Base-by-base conservation (phyloP, 179 eudicot species). In the Silene noctiflora region DNA sequence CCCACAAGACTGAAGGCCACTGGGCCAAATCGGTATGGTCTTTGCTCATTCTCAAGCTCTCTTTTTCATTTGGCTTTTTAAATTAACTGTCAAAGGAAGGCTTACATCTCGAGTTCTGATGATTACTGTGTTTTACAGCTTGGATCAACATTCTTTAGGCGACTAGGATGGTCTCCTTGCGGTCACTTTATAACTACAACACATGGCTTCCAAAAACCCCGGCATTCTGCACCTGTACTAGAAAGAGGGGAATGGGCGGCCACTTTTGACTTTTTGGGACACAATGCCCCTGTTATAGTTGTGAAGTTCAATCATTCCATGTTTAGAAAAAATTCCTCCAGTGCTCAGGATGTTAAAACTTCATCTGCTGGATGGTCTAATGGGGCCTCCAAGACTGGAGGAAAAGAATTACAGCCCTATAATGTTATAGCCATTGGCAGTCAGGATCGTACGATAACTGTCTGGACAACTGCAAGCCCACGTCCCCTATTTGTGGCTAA, bases 231-330 rank as follows among this genome's bases (percentile, higher is more conserved):
- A 66, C 98, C 98, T 76, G 98, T 94, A 77, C 80, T 94, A 33
- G 98, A 93, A 87, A 85, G 98, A 87, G 98, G 97, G 42, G 98
- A 94, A 80, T 94, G 97, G 98, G 87, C 97, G 79, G 98, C 98
- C 31, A 94, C 97, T 25, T 94, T 94, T 84, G 98, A 95, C 86
- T 95, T 92, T 85, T 85, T 95, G 79, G 99, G 99, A 29, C 99
- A 95, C 81, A 95, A 95, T 86, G 99, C 99, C 14, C 99, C 97
- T 46, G 85, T 95, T 76, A 88, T 93, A 72, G 99, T 93, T 24
- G 99, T 91, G 51, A 95, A 91, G 85, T 95, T 95, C 77, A 95
- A 95, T 74, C 99, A 93, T 79, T 93, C 95, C 0, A 93, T 95
- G 99, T 95, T 95, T 81, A 87, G 80, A 81, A 86, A 82, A 82